These are phyloP conservation scores for Alternaria longipes DNA, from an alignment of 2,329 filamentous ascomycete genomes.

Conservation along the genomic window DNA sequence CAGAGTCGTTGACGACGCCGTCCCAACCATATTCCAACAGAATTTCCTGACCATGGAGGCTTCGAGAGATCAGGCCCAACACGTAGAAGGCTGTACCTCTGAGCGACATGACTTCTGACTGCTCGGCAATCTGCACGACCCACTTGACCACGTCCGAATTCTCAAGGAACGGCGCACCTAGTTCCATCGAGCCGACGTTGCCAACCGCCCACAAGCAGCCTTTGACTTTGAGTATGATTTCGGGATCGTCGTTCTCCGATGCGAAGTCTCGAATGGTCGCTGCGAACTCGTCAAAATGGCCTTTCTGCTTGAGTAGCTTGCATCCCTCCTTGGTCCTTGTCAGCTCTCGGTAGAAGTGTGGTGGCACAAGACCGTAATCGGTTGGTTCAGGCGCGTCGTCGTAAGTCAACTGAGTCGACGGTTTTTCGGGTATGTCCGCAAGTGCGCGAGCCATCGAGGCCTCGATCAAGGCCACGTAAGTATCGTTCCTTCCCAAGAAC, in stretches of 20 bases:
- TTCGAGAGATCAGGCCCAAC: conserved; percentile 88
- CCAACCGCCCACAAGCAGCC: conserved; percentile 97
- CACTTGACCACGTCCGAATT: conserved; percentile 85
- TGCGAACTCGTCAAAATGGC: conserved; percentile 94
- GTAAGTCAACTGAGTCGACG: conserved; percentile 56
- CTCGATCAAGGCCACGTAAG: conserved; percentile 93
- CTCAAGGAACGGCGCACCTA: conserved; percentile 93
- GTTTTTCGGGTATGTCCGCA: conserved; percentile 65
- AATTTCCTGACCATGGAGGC: conserved; percentile 90
- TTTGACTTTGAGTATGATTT: conserved; percentile 92
- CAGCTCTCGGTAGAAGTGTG: conserved; percentile 96
- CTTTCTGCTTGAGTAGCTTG: conserved; percentile 86
- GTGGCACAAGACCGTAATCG: conserved; percentile 75
- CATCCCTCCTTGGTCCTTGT: conserved; percentile 94
- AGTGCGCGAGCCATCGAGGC: conserved; percentile 92
- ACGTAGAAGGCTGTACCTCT: conserved; percentile 97
- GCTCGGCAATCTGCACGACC: conserved; percentile 88
- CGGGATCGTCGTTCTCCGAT: conserved; percentile 83
- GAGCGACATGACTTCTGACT: conserved; percentile 88
- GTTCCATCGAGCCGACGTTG: conserved; percentile 97
- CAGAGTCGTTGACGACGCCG: conserved; percentile 83
- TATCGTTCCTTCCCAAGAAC: conserved; percentile 96
- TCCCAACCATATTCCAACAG: conserved; percentile 92
- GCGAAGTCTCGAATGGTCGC: conserved; percentile 87
- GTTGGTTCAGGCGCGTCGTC: conserved; percentile 58